A percentile compares a stretch with the other conserved stretches of the same genome.
phyloP scores from a whole-genome alignment of 345 rosid genomes.

The Citrus reticulata region DNA sequence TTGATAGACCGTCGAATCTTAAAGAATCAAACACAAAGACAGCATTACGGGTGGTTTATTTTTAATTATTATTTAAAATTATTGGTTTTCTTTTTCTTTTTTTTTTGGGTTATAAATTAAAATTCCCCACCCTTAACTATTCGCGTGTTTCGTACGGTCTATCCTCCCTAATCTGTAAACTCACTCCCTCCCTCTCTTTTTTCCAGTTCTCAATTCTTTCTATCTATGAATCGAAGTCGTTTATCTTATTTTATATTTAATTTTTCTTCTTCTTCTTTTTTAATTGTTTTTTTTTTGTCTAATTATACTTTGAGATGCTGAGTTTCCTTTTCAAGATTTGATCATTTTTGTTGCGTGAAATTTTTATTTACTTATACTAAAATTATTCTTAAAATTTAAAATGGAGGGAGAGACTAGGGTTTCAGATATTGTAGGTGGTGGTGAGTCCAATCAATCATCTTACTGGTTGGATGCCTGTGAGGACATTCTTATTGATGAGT shows the following conservation, averaged over 20 bases:
- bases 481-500: slow-evolving; percentile 61
- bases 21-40: slow-evolving; percentile 44
- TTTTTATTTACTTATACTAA: not conserved
- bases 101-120: not conserved
- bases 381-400: slow-evolving; percentile 1
- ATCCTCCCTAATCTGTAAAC: slow-evolving; percentile 60
- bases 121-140: slow-evolving; percentile 28
- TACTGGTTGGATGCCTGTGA: slow-evolving; percentile 98
- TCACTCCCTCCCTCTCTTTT: slow-evolving; percentile 7
- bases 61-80: not conserved
- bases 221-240: slow-evolving; percentile 13
- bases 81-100: not conserved
- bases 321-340: not conserved
- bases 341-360: not conserved
- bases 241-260: not conserved
- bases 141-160: slow-evolving; percentile 87
- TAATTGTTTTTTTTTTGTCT: not conserved
- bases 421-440: slow-evolving; percentile 23
- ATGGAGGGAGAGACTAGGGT: slow-evolving; percentile 55
- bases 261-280: not conserved
- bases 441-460: slow-evolving; percentile 41
- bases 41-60: slow-evolving; percentile 22
- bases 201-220: slow-evolving; percentile 2
- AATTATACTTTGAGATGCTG: not conserved
- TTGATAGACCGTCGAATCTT: slow-evolving; percentile 80